Evolutionary conservation across 352 stramenopile genomes (phyloP), one percentile per base, ranked within the genome.

Genomic region (Proteromonas lacertae): DNA sequence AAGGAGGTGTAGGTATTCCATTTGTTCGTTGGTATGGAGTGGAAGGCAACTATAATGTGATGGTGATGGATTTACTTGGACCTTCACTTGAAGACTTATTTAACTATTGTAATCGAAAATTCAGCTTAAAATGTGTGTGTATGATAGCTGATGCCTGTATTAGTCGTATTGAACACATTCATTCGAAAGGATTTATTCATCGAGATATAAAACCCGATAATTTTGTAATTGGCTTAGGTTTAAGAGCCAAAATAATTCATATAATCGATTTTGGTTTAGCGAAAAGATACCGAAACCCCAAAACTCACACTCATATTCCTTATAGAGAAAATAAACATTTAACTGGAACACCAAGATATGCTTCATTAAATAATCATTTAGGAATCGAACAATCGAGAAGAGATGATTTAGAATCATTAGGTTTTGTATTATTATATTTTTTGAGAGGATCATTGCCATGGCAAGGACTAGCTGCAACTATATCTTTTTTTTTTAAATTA

Each of bases 301-400:
- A 71, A 28, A 90, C 71, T 17, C 57, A 82, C 12, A 64, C 82
- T 38, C 75, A 90, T 50, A 88, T 90, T 48, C 68, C 69, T 29
- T 72, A 87, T 46, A 53, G 72, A 18, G 70, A 88, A 44, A 67
- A 69, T 36, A 57, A 74, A 38, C 68, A 57, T 32, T 52, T 89
- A 12, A 96, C 80, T 14, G 82, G 82, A 40, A 93, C 78, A 25
- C 75, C 77, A 22, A 75, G 82, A 57, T 96, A 94, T 51, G 80
- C 80, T 21, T 91, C 72, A 35, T 92, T 96, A 48, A 93, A 93
- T 54, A 94, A 90, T 43, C 82, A 96, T 56, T 70, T 94, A 43
- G 82, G 82, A 44, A 83, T 93, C 41, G 80, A 93, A 50, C 80
- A 93, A 49, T 96, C 8, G 82, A 96, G 52, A 89, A n/a, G n/a